A percentile compares a stretch with the other conserved stretches of the same genome.
These are phyloP conservation scores for Rhynchosporium secalis DNA, from an alignment of 2,329 filamentous ascomycete genomes.

Conservation along the genomic window DNA sequence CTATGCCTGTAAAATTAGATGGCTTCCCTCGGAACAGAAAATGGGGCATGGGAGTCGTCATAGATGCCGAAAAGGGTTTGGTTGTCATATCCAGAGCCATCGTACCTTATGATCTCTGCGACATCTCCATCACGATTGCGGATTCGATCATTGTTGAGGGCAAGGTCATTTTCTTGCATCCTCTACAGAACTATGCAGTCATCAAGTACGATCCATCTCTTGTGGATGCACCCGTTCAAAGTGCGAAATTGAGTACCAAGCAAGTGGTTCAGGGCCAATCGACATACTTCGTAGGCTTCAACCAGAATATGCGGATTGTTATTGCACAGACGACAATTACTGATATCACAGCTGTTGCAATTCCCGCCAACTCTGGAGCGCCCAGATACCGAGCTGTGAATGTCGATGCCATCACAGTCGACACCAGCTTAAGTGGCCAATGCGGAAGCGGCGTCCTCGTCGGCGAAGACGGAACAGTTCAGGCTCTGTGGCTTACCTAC, in stretches of 20 bases:
- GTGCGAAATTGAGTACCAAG: constrained; percentile 77
- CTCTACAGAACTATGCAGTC: constrained; percentile 93
- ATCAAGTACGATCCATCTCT: constrained; percentile 91
- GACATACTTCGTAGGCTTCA: constrained; percentile 98
- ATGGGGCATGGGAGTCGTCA: constrained; percentile 94
- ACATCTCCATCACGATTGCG: constrained; percentile 93
- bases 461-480: constrained; percentile 85
- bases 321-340: constrained; percentile 93
- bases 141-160: constrained; percentile 94
- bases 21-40: constrained; percentile 95
- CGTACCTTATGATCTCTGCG: constrained; percentile 93
- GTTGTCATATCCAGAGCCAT: constrained; percentile 93
- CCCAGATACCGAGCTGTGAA: constrained; percentile 94
- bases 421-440: constrained; percentile 86
- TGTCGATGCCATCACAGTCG: constrained; percentile 93
- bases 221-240: constrained; percentile 91
- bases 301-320: constrained; percentile 90
- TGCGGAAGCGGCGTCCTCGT: constrained; percentile 94
- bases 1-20: constrained; percentile 93
- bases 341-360: constrained; percentile 94
- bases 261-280: constrained; percentile 90
- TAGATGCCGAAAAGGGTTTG: constrained; percentile 93
- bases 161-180: constrained; percentile 94
- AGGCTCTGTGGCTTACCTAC: constrained; percentile 96
- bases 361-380: constrained; percentile 88